Evolutionary conservation across 2,329 filamentous ascomycete species (phyloP), one percentile per base, ranked within the genome.

Genomic region (Calycina marina): DNA sequence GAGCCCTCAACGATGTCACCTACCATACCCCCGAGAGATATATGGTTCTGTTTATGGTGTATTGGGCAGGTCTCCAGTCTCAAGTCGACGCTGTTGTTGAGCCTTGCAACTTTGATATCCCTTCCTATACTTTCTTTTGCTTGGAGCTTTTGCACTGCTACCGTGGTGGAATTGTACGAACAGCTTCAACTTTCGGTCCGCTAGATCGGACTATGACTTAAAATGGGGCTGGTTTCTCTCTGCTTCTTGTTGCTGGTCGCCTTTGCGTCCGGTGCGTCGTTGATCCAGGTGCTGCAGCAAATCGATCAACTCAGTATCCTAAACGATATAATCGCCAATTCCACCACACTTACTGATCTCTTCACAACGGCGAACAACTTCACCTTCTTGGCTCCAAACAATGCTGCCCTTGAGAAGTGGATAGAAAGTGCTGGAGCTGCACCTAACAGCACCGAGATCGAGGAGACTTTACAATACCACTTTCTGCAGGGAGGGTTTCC

Each of bases 401-500:
- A 39, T 16, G 16, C 28, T 14, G 44, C 44, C 3, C 40, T 42
- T 26, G 28, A 32, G 13, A 31, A 14, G 8, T 40, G 20, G 22
- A 16, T 42, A 14, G 14, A 26, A 3, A 40, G 36, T 30, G 28
- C 33, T 2, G 37, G 31, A 25, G 29, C 33, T 2, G 37, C 29
- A 26, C 17, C 34, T 6, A 16, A 38, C 14, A 31, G 25, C 12
- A 40, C 39, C 27, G 14, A 38, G 8, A 20, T 43, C 6, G 14
- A 41, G 13, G 40, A 43, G 14, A 38, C 35, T 10, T 5, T 46
- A 1, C 32, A 40, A 12, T 47, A 47, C 32, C 40, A 38, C 8
- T 28, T 47, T 12, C 25, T 47, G 8, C 25, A 35, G 14, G 45
- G 45, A 10, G 30, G 31, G 3, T 43, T 34, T 25, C 39, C 45